Conservation (phyloP, 2,329 filamentous ascomycete genomes). For the Dryadomyces quercivorus region DNA sequence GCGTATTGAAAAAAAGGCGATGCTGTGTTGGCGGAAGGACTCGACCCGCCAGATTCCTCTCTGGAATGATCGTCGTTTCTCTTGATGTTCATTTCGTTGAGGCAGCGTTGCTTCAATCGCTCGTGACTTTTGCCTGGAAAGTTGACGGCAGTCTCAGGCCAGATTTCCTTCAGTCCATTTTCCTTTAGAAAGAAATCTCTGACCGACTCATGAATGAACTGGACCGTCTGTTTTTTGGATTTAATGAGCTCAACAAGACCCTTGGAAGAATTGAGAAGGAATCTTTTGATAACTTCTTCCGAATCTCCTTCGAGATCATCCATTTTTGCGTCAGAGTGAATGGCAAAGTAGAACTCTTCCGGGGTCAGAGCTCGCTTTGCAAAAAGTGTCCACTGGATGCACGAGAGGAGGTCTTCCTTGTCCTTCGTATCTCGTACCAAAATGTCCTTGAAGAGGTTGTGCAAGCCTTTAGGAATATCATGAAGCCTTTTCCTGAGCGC, state of each 20-base stretch:
- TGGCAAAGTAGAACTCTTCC: conserved; percentile 29
- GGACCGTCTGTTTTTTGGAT: conserved; percentile 22
- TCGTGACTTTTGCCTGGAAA: conserved; percentile 26
- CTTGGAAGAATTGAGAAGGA: conserved; percentile 32
- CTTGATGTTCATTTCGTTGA: conserved; percentile 21
- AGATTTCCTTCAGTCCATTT: conserved; percentile 17
- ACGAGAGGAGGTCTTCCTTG: conserved; percentile 27
- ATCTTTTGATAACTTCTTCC: conserved; percentile 17
- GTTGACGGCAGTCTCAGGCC: conserved; percentile 20
- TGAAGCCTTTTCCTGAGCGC: conserved; percentile 17
- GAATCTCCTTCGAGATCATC: conserved; percentile 5
- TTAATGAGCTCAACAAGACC: conserved; percentile 33
- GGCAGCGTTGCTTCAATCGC: conserved; percentile 29
- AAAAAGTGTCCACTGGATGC: conserved; percentile 41
- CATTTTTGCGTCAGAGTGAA: conserved; percentile 18
- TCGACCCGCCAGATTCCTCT: neutral
- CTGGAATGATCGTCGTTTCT: neutral
- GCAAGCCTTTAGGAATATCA: neutral
- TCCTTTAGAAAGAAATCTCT: conserved; percentile 31
- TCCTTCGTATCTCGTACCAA: conserved; percentile 32
- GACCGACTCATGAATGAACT: conserved; percentile 43
- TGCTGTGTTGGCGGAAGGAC: neutral
- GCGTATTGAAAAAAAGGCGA: conserved; percentile 37
- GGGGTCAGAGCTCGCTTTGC: conserved; percentile 28
- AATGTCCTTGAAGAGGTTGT: conserved; percentile 23